These are phyloP conservation scores for Syzygium syzygioides DNA, from an alignment of 441 rosid genomes.

Conservation along the genomic window DNA sequence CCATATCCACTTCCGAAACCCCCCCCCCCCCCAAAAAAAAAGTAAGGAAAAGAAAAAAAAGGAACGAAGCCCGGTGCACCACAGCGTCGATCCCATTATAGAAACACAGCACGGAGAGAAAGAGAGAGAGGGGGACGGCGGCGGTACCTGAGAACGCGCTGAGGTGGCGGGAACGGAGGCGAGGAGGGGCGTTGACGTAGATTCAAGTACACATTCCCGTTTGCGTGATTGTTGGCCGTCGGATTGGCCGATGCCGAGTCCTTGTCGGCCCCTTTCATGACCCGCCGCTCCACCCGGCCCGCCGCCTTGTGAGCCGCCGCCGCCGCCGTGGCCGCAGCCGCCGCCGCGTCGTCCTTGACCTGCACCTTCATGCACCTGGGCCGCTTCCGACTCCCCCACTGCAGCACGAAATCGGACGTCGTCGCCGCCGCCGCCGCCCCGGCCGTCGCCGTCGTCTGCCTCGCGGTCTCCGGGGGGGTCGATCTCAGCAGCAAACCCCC, in stretches of 20 bases:
- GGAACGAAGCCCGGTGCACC: not conserved
- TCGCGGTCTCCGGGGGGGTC: slow-evolving; percentile 25
- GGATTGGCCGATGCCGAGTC: slow-evolving; percentile 26
- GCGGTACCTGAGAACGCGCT: slow-evolving; percentile 51
- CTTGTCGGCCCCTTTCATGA: slow-evolving; percentile 33
- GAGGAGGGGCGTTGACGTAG: slow-evolving; percentile 51
- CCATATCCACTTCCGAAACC: not conserved
- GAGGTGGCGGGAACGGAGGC: slow-evolving; percentile 35
- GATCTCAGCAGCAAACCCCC: slow-evolving; percentile 24
- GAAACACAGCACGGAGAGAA: not conserved
- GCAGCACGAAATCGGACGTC: slow-evolving; percentile 45
- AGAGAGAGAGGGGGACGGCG: not conserved
- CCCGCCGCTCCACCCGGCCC: slow-evolving; percentile 48
- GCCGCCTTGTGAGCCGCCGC: slow-evolving; percentile 30
- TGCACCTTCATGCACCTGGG: slow-evolving; percentile 65
- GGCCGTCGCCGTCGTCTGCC: slow-evolving; percentile 29
- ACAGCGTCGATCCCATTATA: not conserved
- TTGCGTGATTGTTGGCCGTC: not conserved
- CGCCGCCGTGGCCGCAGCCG: slow-evolving; percentile 12
- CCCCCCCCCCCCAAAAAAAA: not conserved
- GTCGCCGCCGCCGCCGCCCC: slow-evolving; percentile 29
- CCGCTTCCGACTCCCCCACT: slow-evolving; percentile 73
- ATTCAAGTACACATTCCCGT: slow-evolving; percentile 34
- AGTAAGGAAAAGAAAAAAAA: not conserved
- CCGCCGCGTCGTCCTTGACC: slow-evolving; percentile 36